A percentile compares a stretch with the other conserved stretches of the same genome.
Evolutionary conservation across 768 basidiomycete genomes (phyloP).

Genomic region (Psilocybe cyanescens): DNA sequence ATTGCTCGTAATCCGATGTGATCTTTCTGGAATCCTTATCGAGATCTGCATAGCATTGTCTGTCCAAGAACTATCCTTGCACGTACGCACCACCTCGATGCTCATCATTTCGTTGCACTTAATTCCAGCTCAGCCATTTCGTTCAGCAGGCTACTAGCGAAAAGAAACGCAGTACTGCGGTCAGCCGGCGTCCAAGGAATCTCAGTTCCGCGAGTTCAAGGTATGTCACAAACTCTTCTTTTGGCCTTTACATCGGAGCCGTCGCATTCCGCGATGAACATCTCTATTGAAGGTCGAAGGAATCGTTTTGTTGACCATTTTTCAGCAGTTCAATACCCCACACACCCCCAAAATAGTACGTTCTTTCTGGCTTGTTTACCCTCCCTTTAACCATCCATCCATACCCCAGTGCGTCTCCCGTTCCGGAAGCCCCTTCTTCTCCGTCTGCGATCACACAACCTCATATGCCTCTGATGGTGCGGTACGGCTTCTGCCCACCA

Average conservation of each 20-base stretch:
- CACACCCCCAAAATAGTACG: conserved; percentile 43
- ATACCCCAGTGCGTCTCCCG: conserved; percentile 27
- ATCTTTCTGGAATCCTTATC: conserved; percentile 11
- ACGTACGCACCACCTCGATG: conserved; percentile 56
- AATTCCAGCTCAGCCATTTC: conserved; percentile 54
- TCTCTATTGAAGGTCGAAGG: conserved; percentile 9
- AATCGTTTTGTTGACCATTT: conserved; percentile 8
- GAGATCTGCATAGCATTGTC: conserved; percentile 64
- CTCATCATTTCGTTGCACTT: conserved; percentile 12
- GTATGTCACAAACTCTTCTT: conserved; percentile 35
- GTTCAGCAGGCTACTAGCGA: conserved; percentile 87
- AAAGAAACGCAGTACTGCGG: conserved; percentile 69
- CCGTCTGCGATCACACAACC: conserved; percentile 27
- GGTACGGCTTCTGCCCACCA: conserved; percentile 53
- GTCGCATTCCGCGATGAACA: conserved; percentile 23
- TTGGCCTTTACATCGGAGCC: conserved; percentile 21
- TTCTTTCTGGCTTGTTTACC: conserved; percentile 12
- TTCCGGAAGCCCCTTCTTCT: conserved; percentile 24
- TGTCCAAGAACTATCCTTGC: conserved; percentile 89
- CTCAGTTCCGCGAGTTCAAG: conserved; percentile 50
- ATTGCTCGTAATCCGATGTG: conserved; percentile 18
- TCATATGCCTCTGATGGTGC: conserved; percentile 44
- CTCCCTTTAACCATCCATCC: background rate
- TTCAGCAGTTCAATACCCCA: conserved; percentile 36
- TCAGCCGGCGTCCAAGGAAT: conserved; percentile 68